Percentiles rank a stretch among this genome's conserved stretches.
Conservation (phyloP, 305 asterid genomes). For the Ilex paraguariensis region DNA sequence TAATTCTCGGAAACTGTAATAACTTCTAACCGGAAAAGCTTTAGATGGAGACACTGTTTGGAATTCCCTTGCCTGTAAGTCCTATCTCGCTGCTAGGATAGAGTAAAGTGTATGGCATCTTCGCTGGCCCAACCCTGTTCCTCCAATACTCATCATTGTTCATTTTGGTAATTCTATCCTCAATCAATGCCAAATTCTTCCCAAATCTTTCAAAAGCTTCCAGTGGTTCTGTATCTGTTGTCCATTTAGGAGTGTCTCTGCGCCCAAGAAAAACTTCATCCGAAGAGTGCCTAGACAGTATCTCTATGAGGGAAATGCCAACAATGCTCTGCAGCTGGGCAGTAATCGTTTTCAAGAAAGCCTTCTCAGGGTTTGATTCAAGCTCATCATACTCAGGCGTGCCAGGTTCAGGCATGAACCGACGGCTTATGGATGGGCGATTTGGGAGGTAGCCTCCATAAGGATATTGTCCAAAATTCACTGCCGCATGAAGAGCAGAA, state of each 20-base stretch:
- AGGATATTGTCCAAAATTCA: conserved; percentile 80
- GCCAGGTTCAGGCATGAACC: conserved; percentile 57
- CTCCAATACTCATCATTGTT: conserved; percentile 48
- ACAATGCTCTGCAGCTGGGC: conserved; percentile 59
- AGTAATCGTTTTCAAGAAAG: conserved; percentile 64
- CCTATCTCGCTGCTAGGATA: conserved; percentile 61
- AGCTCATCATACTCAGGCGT: conserved; percentile 68
- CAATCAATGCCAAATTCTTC: conserved; percentile 43
- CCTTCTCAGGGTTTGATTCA: conserved; percentile 49
- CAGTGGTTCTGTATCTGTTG: conserved; percentile 43
- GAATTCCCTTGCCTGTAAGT: conserved; percentile 80
- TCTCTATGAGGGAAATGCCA: conserved; percentile 61
- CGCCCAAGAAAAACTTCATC: conserved; percentile 76
- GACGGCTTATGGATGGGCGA: conserved; percentile 68
- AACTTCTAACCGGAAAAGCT: background rate
- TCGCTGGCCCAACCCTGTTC: conserved; percentile 70
- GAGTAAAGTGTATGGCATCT: conserved; percentile 73
- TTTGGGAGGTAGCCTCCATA: conserved; percentile 75
- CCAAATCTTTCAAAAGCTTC: conserved; percentile 55
- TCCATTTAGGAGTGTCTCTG: conserved; percentile 73
- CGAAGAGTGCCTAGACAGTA: conserved; percentile 71
- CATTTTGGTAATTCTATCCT: conserved; percentile 43
- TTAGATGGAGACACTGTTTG: conserved; percentile 65
- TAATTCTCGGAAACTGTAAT: too few species aligned
- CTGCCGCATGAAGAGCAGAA: conserved; percentile 95